Conservation (phyloP, 129 eudicot species). For the Erigeron canadensis region DNA sequence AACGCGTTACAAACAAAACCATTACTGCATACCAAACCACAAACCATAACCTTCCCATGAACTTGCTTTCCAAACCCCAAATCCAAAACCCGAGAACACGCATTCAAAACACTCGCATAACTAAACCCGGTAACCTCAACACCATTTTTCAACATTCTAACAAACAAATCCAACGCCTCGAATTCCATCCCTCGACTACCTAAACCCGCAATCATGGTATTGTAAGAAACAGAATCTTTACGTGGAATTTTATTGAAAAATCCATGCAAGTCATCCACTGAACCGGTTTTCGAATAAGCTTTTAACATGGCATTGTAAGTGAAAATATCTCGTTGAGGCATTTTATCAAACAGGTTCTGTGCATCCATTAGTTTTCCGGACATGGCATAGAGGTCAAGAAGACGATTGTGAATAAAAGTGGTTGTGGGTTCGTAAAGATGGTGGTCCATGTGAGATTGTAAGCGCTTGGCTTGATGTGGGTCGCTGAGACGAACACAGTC, state of each 20-base stretch:
- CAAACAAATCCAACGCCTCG: constrained; percentile 48
- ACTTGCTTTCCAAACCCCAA: constrained; percentile 39
- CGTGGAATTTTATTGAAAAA: constrained; percentile 38
- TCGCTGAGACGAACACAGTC: constrained; percentile 45
- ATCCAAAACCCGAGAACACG: constrained; percentile 34
- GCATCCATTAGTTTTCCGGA: constrained; percentile 34
- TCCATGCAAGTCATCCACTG: constrained; percentile 24
- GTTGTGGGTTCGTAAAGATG: constrained; percentile 44
- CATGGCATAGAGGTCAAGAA: constrained; percentile 35
- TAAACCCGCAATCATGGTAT: constrained; percentile 45
- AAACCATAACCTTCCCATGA: constrained; percentile 42
- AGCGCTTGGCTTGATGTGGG: constrained; percentile 44
- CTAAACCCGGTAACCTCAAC: constrained; percentile 35
- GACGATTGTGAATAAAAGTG: constrained; percentile 49
- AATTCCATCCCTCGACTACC: constrained; percentile 29
- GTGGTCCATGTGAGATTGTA: constrained; percentile 52
- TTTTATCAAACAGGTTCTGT: constrained; percentile 41
- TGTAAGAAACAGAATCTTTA: constrained; percentile 45
- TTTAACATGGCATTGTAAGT: constrained; percentile 48
- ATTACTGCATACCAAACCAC: constrained; percentile 27
- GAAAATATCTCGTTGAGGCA: constrained; percentile 38
- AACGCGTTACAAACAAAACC: constrained; percentile 44
- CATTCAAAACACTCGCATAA: constrained; percentile 43
- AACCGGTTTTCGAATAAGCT: constrained; percentile 38
- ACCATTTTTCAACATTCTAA: constrained; percentile 39